Evolutionary conservation across 345 rosid species (phyloP), one percentile per base, ranked within the genome.

Genomic region (Heritiera littoralis): DNA sequence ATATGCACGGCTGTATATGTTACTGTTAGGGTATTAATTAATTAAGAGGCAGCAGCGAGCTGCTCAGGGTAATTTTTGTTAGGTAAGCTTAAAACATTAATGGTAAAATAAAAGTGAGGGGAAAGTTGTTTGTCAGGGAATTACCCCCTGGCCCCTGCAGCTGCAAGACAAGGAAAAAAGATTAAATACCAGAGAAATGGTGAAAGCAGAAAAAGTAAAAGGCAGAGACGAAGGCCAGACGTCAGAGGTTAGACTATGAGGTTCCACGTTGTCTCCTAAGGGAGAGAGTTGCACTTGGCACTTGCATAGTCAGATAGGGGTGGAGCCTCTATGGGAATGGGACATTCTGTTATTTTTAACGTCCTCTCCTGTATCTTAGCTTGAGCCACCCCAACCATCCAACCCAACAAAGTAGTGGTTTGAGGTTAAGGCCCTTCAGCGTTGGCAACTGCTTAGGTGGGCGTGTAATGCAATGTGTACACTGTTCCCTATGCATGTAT

Each of bases 261-360:
- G 67, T 32, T 63, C 67, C 41, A 63, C 67, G 66, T 61, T 30
- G 66, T 61, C 40, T 28, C 66, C 15, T 28, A 6, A 63, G 17
- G 11, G 38, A 63, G 38, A 30, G 17, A 51, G 18, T 12, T 51
- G 55, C 17, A 51, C 13, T 51, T 51, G 17, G 17, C 55, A 51
- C 2, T 17, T 51, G 17, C 38, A 77, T 72, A 74, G 59, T 75
- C 41, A 60, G 41, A 72, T 2, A 72, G 30, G 11, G 66, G 54
- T 32, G 45, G 78, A 49, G 18, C 15, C 4, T 12, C 17, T 0
- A 15, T 11, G 54, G 55, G n/a, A n/a, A 75, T 58, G 4, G 74
- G 65, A 49, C 67, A 79, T 77, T 79, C 83, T 55, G 73, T 55
- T 52, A 46, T 4, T 58, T 41, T 67, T 66, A 38, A 51, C 61